Base-by-base conservation (phyloP, 2,329 filamentous ascomycete genomes). In the Apiospora saccharicola region DNA sequence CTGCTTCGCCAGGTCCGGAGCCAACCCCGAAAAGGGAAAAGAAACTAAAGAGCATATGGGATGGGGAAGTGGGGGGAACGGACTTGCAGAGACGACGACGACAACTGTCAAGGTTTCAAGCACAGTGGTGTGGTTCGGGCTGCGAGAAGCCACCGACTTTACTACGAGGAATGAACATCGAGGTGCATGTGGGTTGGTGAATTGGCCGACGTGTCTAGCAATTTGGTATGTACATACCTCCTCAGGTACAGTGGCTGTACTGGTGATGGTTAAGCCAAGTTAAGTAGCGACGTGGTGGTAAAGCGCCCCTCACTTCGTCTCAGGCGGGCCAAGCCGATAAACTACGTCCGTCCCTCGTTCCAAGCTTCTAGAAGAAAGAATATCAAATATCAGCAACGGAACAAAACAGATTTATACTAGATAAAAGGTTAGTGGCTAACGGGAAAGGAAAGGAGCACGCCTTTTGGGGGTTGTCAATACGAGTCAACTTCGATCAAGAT, bases 21-120 rank as follows among this genome's bases (percentile, higher is more conserved):
- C 57, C 57, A 64, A 41, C 41, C 57, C 41, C 57, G 57, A 64
- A n/a, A 34, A 24, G 57, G 57, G 41, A 41, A n/a, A 37, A 26
- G 16, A 3, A 37, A 41, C 37, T 10, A 7, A 34, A 57, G 12
- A 57, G 7, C 13, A 19, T 3, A 61, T 61, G 53, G 53, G 22
- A 64, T 41, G 34, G 30, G 22, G 30, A 24, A 41, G 57, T 64
- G 57, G 57, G n/a, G 34, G n/a, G 34, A 37, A 41, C 22, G 34
- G 5, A 41, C 16, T 41, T 19, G 34, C 4, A 26, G 49, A 64
- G 34, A 41, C 13, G 3, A 64, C 49, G 10, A n/a, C n/a, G 49
- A n/a, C n/a, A 51, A 26, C 49, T 51, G 49, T 51, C 49, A 51
- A 51, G 53, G 53, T 64, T 64, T 64, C 53, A 64, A 37, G 30